Evolutionary conservation across 345 rosid genomes (phyloP).

Genomic region (Aegle marmelos): DNA sequence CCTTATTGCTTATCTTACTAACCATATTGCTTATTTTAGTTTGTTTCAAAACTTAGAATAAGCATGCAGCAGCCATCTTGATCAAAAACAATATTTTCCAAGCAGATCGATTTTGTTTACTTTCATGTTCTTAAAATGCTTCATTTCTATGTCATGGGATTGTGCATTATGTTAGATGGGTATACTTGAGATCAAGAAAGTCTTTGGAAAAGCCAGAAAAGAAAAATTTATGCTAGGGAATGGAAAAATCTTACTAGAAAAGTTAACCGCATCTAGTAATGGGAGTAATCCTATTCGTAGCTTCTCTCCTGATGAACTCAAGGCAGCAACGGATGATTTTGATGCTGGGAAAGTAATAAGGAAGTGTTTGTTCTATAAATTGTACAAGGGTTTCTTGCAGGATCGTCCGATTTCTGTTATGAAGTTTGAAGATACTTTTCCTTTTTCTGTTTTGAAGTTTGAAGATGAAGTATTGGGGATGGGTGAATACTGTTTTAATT

Average conservation of each 20-base stretch:
- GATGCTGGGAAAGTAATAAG: neutral
- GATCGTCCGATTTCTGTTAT: conserved; percentile 15
- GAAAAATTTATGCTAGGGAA: neutral
- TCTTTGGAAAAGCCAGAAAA: neutral
- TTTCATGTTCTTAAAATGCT: neutral
- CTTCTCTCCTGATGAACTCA: conserved; percentile 15
- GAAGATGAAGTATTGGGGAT: neutral
- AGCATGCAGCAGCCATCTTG: neutral
- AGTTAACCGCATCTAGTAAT: conserved; percentile 14
- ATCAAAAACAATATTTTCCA: conserved; percentile 17
- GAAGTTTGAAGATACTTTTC: neutral
- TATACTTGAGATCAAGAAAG: neutral
- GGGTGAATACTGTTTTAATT: neutral
- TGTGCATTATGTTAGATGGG: neutral
- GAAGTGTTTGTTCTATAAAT: neutral
- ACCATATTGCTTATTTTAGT: no score
- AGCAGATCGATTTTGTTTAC: neutral
- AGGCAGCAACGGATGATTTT: conserved; percentile 10
- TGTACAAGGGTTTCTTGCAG: conserved; percentile 11
- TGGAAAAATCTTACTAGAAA: conserved; percentile 15
- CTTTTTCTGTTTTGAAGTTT: neutral
- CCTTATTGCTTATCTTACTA: no score
- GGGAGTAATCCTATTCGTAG: conserved; percentile 13
- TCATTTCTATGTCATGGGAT: neutral
- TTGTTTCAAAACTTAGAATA: neutral